Evolutionary conservation across 1,139 yeast genomes (phyloP).

Genomic region (Saccharomyces hybrid): DNA sequence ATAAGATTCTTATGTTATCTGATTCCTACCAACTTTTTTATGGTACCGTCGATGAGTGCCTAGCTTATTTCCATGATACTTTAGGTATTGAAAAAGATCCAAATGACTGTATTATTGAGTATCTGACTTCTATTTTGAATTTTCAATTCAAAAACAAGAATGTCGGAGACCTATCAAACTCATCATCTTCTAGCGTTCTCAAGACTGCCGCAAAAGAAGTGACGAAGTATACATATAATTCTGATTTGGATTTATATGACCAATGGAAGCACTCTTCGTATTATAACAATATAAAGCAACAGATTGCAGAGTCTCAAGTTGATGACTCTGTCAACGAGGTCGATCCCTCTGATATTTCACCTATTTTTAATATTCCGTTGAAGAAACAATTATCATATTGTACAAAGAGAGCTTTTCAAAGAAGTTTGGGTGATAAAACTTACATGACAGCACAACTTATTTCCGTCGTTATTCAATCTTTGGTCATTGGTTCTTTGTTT

Average conservation of each 20-base stretch:
- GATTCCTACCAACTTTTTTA: conserved; percentile 40
- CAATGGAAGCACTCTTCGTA: conserved; percentile 53
- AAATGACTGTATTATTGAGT: conserved; percentile 49
- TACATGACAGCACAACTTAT: conserved; percentile 38
- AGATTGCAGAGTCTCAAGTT: not conserved
- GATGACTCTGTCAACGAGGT: conserved; percentile 23
- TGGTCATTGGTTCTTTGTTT: conserved; percentile 45
- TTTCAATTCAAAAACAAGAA: conserved; percentile 10
- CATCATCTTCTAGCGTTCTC: not conserved
- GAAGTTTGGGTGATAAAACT: conserved; percentile 40
- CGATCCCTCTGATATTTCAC: conserved; percentile 32
- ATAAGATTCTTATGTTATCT: conserved; percentile 41
- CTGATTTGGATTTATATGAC: conserved; percentile 52
- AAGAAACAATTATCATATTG: conserved; percentile 38
- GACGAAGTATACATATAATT: not conserved
- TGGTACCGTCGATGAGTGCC: conserved; percentile 39
- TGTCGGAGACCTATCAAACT: not conserved
- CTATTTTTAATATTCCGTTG: conserved; percentile 33
- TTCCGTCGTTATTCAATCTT: conserved; percentile 42
- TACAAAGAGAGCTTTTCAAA: conserved; percentile 39
- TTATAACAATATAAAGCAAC: conserved; percentile 37
- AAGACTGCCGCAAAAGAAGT: not conserved
- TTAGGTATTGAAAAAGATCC: conserved; percentile 44
- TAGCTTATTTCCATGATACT: conserved; percentile 36
- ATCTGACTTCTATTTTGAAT: conserved; percentile 48